Base-by-base conservation (phyloP, 2,329 filamentous ascomycete species). In the Trichoderma atrobrunneum region DNA sequence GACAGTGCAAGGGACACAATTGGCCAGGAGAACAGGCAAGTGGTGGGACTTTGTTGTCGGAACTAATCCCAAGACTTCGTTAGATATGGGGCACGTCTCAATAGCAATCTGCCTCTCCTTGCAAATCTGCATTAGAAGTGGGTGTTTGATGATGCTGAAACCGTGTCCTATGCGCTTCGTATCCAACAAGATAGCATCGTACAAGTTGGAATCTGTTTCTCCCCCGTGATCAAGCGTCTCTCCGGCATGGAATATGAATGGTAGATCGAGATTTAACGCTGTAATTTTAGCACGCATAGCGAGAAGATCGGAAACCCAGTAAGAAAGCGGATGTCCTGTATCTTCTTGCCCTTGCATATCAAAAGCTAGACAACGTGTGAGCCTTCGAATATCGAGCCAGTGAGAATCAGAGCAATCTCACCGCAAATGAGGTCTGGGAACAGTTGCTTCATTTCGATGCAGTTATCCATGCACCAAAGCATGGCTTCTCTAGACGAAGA, bases 181-280 rank as follows among this genome's bases (percentile, higher is more conserved):
- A 3, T 94, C 94, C 5, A 98, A 87, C 7, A 98, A 84, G 12
- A 98, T 87, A 0, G 94, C 94, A 80, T 98, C 95, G 79, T 94
- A 97, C 5, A 98, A 87, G 80, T 98, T 98, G 73, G 83, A 78
- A 78, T 98, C 95, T 0, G 92, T 91, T n/a, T 85, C 86, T 76
- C 90, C 91, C 30, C 94, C 94, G 73, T 85, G 83, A 28, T 93
- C 94, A 1, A 97, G 88, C 32, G 90, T 93, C 82, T 98, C 95
- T 75, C 95, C 95, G 0, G 95, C 95, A 80, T 98, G 95, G 84
- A 98, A 97, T 85, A 97, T 97, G 85, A 98, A 97, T 1, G 95
- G 95, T 7, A 98, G 90, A 65, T 94, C 89, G 32, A 98, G 88
- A 3, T 78, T 92, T 86, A 1, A 89, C 88, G 79, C 94, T 97